phyloP scores from a whole-genome alignment of 331 rosid species.

The Rhamnella rubrinervis region DNA sequence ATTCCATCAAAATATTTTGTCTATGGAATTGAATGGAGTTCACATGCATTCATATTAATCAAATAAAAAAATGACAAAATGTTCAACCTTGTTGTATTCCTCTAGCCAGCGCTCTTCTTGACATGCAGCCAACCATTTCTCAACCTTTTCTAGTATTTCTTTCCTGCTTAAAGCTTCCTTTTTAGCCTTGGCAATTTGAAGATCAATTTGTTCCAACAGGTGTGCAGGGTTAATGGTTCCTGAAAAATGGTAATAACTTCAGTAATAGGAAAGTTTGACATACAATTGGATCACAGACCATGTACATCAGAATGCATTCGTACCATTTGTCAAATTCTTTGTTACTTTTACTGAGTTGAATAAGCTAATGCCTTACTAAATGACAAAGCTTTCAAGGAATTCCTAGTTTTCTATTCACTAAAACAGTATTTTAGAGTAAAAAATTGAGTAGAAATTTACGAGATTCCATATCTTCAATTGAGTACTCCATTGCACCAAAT shows the following conservation, averaged over 20 bases:
- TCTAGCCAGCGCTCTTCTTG: slow-evolving; percentile 86
- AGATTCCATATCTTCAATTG: slow-evolving; percentile 44
- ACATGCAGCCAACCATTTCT: slow-evolving; percentile 66
- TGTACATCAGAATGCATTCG: no score
- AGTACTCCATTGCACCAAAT: slow-evolving; percentile 26
- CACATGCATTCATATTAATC: not conserved
- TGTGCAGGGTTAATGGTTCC: slow-evolving; percentile 40
- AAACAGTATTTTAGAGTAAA: not conserved
- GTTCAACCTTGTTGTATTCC: slow-evolving; percentile 71
- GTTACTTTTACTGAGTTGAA: no score
- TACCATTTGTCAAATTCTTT: no score
- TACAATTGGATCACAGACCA: no score
- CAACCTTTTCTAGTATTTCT: slow-evolving; percentile 73
- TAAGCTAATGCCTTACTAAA: no score
- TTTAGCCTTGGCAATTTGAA: slow-evolving; percentile 46
- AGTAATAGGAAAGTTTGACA: not conserved
- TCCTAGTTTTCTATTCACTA: not conserved
- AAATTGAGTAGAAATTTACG: slow-evolving; percentile 28
- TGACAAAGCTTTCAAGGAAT: no score
- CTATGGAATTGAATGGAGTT: not conserved
- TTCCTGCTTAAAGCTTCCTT: slow-evolving; percentile 66
- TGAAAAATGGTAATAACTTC: slow-evolving; percentile 18
- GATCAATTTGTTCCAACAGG: slow-evolving; percentile 54
- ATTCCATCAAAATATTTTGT: not conserved
- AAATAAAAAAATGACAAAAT: not conserved